Percentiles rank a stretch among this genome's conserved stretches.
Conservation (phyloP, 805 yeast species). For the Brettanomyces custersianus region DNA sequence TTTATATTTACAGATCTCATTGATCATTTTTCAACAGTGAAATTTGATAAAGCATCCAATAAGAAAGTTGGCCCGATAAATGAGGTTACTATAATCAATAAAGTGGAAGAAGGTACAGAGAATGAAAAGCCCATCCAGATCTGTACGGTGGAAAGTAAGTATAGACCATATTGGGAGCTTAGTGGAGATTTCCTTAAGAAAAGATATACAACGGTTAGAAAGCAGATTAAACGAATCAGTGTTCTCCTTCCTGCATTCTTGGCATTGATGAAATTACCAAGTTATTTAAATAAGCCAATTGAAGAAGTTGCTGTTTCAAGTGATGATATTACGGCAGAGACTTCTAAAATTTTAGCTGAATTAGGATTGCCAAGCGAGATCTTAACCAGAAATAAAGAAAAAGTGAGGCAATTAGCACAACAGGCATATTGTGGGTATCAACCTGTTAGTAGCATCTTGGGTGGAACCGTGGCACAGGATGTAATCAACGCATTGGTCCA, state of each 20-base stretch:
- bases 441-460: constrained; percentile 80
- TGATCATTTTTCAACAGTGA: constrained; percentile 45
- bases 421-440: constrained; percentile 61
- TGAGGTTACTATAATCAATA: constrained; percentile 34
- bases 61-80: constrained; percentile 40
- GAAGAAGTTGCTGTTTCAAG: constrained; percentile 15
- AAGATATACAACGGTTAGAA: constrained; percentile 15
- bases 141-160: constrained; percentile 29
- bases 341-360: constrained; percentile 24
- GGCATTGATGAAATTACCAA: constrained; percentile 42
- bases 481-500: constrained; percentile 73
- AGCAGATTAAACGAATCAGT: constrained; percentile 39
- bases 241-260: constrained; percentile 52
- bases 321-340: constrained; percentile 22
- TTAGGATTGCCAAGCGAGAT: constrained; percentile 40
- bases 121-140: constrained; percentile 28
- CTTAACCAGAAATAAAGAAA: constrained; percentile 25
- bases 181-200: constrained; percentile 4
- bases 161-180: constrained; percentile 26
- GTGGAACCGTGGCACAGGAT: constrained; percentile 88
- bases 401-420: constrained; percentile 30
- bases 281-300: constrained; percentile 16
- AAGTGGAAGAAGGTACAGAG: constrained; percentile 24
- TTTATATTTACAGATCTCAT: constrained; percentile 74
- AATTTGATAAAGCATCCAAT: constrained; percentile 39